phyloP scores from a whole-genome alignment of 2,329 filamentous ascomycete genomes.

The Botrytis hyacinthi region DNA sequence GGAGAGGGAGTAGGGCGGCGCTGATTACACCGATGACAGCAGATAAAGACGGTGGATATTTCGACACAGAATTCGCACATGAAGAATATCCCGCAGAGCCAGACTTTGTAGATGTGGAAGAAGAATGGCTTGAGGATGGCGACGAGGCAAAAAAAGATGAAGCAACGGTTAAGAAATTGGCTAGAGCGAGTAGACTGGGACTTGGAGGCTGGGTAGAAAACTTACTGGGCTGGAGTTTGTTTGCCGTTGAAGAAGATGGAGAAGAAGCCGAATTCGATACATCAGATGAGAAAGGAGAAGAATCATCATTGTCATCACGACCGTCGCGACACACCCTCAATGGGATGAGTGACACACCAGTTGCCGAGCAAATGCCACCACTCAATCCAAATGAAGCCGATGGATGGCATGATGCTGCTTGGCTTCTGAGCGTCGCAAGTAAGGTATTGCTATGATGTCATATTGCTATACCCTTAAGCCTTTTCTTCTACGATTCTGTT shows the following conservation, averaged over 20 bases:
- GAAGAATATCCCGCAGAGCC: constrained; percentile 50
- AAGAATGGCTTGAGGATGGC: constrained; percentile 54
- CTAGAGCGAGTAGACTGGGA: constrained; percentile 52
- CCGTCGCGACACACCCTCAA: constrained; percentile 27
- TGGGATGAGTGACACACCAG: constrained; percentile 34
- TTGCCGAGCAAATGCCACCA: constrained; percentile 49
- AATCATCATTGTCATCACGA: constrained; percentile 33
- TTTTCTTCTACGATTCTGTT: neutral
- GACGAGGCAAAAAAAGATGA: constrained; percentile 57
- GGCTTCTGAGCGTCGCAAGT: constrained; percentile 61
- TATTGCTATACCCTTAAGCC: neutral
- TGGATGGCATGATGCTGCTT: constrained; percentile 65
- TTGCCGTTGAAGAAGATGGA: constrained; percentile 60
- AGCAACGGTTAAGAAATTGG: constrained; percentile 55
- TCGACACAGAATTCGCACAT: constrained; percentile 36
- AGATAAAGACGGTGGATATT: constrained; percentile 46
- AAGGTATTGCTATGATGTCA: constrained; percentile 34
- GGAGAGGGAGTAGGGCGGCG: constrained; percentile 26
- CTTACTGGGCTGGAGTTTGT: constrained; percentile 59
- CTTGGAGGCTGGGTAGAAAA: constrained; percentile 59
- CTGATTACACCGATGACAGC: constrained; percentile 46
- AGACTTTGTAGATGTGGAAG: constrained; percentile 62
- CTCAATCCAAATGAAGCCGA: constrained; percentile 53
- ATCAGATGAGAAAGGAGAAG: constrained; percentile 42
- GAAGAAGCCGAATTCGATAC: constrained; percentile 48